Percentiles rank a stretch among this genome's conserved stretches.
Conservation (phyloP, 2,329 filamentous ascomycete species). For the Aspergillus oerlinghausenensis region DNA sequence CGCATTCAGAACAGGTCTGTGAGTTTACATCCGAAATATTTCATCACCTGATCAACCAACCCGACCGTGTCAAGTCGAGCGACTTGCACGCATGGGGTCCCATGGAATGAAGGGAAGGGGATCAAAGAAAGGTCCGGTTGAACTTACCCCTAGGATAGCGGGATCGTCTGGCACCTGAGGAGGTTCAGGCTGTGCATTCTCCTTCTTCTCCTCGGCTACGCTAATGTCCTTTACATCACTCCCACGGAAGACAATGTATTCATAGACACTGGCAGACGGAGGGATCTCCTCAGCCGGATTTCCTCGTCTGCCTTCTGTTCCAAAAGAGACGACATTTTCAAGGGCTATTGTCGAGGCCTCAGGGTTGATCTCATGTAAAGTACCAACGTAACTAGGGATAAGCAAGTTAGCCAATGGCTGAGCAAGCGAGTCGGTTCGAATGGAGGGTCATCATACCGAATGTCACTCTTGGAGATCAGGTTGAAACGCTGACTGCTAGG, state of each 20-base stretch:
- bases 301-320: conserved; percentile 83
- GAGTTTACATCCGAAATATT: conserved; percentile 96
- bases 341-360: conserved; percentile 94
- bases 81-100: conserved; percentile 4
- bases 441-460: conserved; percentile 62
- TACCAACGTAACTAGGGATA: conserved; percentile 76
- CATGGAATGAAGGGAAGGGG: conserved; percentile 1
- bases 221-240: conserved; percentile 98
- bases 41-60: conserved; percentile 56
- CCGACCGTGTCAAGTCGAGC: conserved; percentile 7
- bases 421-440: conserved; percentile 6
- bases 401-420: conserved; percentile 31
- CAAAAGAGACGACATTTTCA: conserved; percentile 91
- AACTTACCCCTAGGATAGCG: conserved; percentile 93
- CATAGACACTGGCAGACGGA: conserved; percentile 83
- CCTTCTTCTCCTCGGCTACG: conserved; percentile 75
- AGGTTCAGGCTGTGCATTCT: conserved; percentile 68
- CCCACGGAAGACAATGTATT: conserved; percentile 97
- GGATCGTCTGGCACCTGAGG: conserved; percentile 87
- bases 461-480: conserved; percentile 94
- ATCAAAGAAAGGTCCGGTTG: conserved; percentile 5
- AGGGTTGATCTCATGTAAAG: conserved; percentile 95
- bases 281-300: conserved; percentile 77
- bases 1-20: conserved; percentile 79
- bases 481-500: conserved; percentile 78